Percentiles rank a stretch among this genome's conserved stretches.
Conservation (phyloP, 345 rosid genomes). For the Sisymbrium irio region DNA sequence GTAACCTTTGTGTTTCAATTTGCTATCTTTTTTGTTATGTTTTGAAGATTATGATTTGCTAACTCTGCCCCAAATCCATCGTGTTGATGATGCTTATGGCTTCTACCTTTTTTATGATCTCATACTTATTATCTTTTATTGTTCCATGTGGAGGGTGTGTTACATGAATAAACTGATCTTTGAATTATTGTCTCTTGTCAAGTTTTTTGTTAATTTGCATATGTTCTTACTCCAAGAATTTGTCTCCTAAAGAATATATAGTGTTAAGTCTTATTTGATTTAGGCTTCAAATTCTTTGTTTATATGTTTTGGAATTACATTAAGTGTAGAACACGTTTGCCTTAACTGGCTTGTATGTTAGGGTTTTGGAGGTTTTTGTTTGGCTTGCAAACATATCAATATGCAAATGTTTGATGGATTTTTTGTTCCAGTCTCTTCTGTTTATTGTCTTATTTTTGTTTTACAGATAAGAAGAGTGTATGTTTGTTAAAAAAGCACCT, state of each 20-base stretch:
- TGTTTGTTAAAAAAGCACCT: no score
- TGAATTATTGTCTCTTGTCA: not conserved
- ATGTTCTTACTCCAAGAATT: not conserved
- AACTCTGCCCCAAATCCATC: not conserved
- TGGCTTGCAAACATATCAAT: not conserved
- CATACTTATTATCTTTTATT: slow-evolving; percentile 11
- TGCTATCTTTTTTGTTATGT: not conserved
- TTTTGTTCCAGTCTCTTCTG: not conserved
- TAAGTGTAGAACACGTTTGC: not conserved
- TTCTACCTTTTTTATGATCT: slow-evolving; percentile 12
- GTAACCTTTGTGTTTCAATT: slow-evolving; percentile 22
- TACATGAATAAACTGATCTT: not conserved
- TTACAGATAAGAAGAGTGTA: no score
- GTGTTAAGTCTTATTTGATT: not conserved
- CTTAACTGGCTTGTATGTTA: not conserved
- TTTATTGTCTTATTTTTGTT: no score
- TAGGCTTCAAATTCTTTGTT: no score
- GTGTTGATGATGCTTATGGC: slow-evolving; percentile 26
- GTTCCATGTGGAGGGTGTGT: slow-evolving; percentile 1
- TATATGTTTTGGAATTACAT: not conserved
- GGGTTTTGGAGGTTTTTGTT: not conserved
- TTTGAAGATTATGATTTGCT: not conserved
- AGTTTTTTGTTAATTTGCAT: not conserved
- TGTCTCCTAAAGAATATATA: no score
- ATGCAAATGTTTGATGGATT: not conserved